Base-by-base conservation (phyloP, 2,329 filamentous ascomycete genomes). In the Cladosporium sphaerospermum region DNA sequence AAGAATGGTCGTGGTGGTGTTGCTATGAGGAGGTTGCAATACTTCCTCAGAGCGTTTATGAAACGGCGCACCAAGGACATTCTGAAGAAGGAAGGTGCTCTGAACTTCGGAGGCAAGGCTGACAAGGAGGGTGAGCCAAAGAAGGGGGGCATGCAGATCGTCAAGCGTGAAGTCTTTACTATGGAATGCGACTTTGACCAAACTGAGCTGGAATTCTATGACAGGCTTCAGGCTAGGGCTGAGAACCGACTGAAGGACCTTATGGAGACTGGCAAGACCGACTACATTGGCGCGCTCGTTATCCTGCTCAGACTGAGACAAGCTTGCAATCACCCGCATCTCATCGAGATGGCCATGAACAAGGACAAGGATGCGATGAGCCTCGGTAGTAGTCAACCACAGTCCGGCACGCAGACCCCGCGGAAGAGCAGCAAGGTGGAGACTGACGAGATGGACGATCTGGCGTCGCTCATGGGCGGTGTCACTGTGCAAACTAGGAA, bases 61-160 rank as follows among this genome's bases (percentile, higher is more conserved):
- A 96, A 97, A 75, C 85, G 93, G n/a, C 84, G 93, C 40, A 97
- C 91, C 8, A 99, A 99, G 71, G 90, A 96, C 18, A 89, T 99
- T n/a, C 74, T 99, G 56, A 96, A 93, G 71, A 80, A 89, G 61
- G 89, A 89, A 9, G 88, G 89, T 9, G 89, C 88, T 1, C 74
- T 95, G 14, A 87, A 88, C 56, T 85, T 87, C 23, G 88, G 88
- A 36, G 84, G 86, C 49, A 88, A 89, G 66, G 69, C 69, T 0
- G 70, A 71, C 4, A 75, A 79, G 45, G 75, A 78, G 4, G 82
- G 80, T 11, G 71, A 72, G 54, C 71, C 74, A 6, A 78, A 77
- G 6, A 79, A 80, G 1, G 80, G 82, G 1, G 84, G 84, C 1
- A 96, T 99, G 75, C 89, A 90, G 68, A 92, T 97, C 56, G 93